Evolutionary conservation across 2,329 filamentous ascomycete genomes (phyloP).

Genomic region (Ustulina deusta): DNA sequence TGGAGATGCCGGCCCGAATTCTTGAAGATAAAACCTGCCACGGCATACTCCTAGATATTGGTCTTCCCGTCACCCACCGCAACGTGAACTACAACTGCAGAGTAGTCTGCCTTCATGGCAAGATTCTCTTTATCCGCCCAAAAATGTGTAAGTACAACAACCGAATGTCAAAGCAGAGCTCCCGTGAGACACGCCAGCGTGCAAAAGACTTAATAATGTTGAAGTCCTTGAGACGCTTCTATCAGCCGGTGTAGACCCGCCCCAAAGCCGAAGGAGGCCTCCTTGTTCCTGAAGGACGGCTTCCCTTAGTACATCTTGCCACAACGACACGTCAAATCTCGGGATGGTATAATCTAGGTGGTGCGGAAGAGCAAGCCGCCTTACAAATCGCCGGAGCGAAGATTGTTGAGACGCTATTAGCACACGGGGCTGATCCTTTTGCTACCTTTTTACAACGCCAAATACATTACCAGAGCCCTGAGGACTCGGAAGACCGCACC

Average conservation of each 20-base stretch:
- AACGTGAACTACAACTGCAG: no score
- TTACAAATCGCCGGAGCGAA: constrained; percentile 1
- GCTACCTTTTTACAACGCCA: constrained; percentile 2
- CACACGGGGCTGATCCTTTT: constrained; percentile 28
- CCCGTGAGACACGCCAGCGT: no score
- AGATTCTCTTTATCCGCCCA: no score
- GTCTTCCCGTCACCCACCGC: no score
- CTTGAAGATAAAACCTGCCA: no score
- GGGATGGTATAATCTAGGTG: background rate
- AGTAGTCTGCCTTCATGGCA: no score
- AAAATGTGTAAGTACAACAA: no score
- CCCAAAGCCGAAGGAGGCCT: background rate
- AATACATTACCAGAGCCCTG: background rate
- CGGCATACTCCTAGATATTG: no score
- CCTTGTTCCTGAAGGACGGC: background rate
- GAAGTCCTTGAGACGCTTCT: constrained; percentile 11
- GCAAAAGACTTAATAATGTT: no score
- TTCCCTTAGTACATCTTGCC: constrained; percentile 1
- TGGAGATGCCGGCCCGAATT: no score
- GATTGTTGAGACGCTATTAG: constrained; percentile 23
- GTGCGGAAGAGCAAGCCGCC: background rate
- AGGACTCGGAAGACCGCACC: background rate
- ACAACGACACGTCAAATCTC: background rate
- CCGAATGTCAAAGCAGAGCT: no score
- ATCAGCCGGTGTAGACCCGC: constrained; percentile 20